Base-by-base conservation (phyloP, 768 basidiomycete genomes). In the Mycena leptocephala region DNA sequence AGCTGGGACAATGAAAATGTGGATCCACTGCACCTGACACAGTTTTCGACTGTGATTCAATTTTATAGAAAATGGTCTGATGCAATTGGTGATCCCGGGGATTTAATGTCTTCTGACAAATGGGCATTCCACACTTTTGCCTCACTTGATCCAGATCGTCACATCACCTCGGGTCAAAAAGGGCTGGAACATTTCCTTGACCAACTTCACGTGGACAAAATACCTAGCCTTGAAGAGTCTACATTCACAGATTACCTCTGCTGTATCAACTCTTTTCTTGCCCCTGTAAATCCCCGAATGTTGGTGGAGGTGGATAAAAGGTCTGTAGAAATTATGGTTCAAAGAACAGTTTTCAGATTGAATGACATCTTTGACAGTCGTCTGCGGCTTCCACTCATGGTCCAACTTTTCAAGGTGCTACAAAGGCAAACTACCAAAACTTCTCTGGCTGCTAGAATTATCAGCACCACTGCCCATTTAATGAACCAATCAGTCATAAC, bases 111-210 rank as follows among this genome's bases (percentile, higher is more conserved):
- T 6, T 37, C 35, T 37, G 35, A 37, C 13, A 22, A 51, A n/a
- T 69, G 68, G 68, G 55, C 55, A 14, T 46, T 59, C 20, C 55
- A 69, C n/a, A n/a, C 41, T 14, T 41, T 58, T 58, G 55, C 68
- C 51, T 69, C 68, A 13, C 32, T 53, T 20, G n/a, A n/a, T n/a
- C n/a, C 24, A 35, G 32, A n/a, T n/a, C n/a, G n/a, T n/a, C 48
- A 33, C 8, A n/a, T 13, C 30, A 3, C 11, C n/a, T 33, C 24
- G 26, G 7, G n/a, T 3, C 2, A 18, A 43, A 41, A 14, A 13
- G 22, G n/a, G n/a, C 0, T 70, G n/a, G 41, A 24, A 0, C 9
- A 61, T 48, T 70, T 70, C 30, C 58, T 70, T 18, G n/a, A 30
- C 0, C 43, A 61, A 43, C 33, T 70, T 28, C 28, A 28, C 13